Conservation (phyloP, 371 early-diverging fungal genomes). For the Gilbertella persicaria region DNA sequence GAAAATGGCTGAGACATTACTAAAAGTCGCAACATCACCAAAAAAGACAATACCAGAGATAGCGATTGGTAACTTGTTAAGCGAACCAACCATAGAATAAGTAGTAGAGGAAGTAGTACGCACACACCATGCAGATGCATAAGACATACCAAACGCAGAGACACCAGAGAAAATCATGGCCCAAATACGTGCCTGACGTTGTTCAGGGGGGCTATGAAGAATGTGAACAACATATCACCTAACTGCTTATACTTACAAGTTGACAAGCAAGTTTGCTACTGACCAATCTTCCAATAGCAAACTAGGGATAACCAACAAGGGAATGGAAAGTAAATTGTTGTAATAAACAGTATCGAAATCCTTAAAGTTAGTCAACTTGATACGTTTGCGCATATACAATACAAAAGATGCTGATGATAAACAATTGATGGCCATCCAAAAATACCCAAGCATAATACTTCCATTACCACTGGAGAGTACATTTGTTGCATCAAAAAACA, state of each 20-base stretch:
- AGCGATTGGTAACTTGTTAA: slow-evolving; percentile 98
- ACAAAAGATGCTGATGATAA: slow-evolving; percentile 90
- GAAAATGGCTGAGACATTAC: slow-evolving; percentile 79
- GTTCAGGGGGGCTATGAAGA: slow-evolving; percentile 47
- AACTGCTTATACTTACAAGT: slow-evolving; percentile 51
- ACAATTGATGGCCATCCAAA: slow-evolving; percentile 90
- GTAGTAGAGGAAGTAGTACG: slow-evolving; percentile 96
- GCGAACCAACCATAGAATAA: slow-evolving; percentile 98
- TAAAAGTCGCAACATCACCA: slow-evolving; percentile 81
- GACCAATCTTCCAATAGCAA: slow-evolving; percentile 80
- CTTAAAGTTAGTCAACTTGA: slow-evolving; percentile 83
- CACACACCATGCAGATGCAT: slow-evolving; percentile 94
- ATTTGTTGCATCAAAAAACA: slow-evolving; percentile 19
- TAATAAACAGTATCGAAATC: slow-evolving; percentile 97
- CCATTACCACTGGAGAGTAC: slow-evolving; percentile 20
- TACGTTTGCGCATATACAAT: slow-evolving; percentile 86
- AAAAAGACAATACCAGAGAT: slow-evolving; percentile 95
- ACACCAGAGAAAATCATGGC: slow-evolving; percentile 86
- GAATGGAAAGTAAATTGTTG: slow-evolving; percentile 91
- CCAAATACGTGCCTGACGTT: slow-evolving; percentile 53
- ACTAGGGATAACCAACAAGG: slow-evolving; percentile 79
- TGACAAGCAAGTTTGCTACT: slow-evolving; percentile 45
- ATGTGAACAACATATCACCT: background rate
- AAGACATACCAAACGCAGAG: slow-evolving; percentile 92
- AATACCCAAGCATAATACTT: slow-evolving; percentile 69